Base-by-base conservation (phyloP, 1,284 basidiomycete species). In the Hymenochaete sp. region DNA sequence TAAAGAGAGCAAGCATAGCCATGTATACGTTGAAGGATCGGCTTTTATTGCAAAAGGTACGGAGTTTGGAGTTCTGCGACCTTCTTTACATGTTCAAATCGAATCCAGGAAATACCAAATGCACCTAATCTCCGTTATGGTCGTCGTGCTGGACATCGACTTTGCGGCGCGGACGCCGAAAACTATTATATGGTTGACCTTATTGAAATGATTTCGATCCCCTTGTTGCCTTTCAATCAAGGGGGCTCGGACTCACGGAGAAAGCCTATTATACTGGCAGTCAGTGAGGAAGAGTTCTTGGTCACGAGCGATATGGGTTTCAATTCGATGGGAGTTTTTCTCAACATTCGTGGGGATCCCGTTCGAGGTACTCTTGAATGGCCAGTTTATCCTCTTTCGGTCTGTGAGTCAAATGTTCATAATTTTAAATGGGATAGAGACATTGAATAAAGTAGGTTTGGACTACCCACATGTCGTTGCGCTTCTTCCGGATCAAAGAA, bases 351-450 rank as follows among this genome's bases (percentile, higher is more conserved):
- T 9, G 91, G 90, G 1, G 90, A 93, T 60, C 90, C 92, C 9
- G 83, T 90, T 7, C 73, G 92, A 36, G 90, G 90, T 1, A 93
- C 91, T 2, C 66, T 95, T 26, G 77, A 91, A 58, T 95, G 89
- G 88, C 70, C 76, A 1, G 73, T 69, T 37, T 80, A 93, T 65
- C 88, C 91, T 0, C 65, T 79, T 31, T 75, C 81, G 9, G 67
- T 93, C 29, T 80, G 90, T 92, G 55, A 57, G 84, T 72, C 2
- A 5, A 28, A 10, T 28, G 32, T 8, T 2, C 18, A 36, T 45
- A 24, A 4, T 22, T 16, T 25, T 25, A 18, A 13, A n/a, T n/a
- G n/a, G n/a, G n/a, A n/a, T n/a, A n/a, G n/a, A n/a, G n/a, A n/a
- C n/a, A n/a, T n/a, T n/a, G n/a, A n/a, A n/a, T n/a, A n/a, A n/a